Base-by-base conservation (phyloP, 805 yeast genomes). In the Nakazawaea pomicola region DNA sequence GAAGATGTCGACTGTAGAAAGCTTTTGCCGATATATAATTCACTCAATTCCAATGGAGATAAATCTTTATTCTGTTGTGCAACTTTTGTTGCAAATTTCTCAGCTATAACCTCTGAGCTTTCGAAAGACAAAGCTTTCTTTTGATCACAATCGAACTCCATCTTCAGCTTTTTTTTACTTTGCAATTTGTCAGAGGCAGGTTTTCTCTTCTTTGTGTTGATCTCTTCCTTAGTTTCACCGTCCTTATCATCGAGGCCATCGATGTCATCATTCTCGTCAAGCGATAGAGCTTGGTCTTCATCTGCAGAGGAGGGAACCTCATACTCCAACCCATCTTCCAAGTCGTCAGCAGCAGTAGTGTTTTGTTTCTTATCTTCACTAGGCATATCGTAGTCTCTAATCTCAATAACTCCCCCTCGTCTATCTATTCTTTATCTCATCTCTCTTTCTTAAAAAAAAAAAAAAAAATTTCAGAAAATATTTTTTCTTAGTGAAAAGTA, bases 251-350 rank as follows among this genome's bases (percentile, higher is more conserved):
- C 47, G 28, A n/a, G n/a, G n/a, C n/a, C n/a, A n/a, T n/a, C n/a
- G n/a, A n/a, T n/a, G n/a, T 46, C 50, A 30, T 46, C 57, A n/a
- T 43, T 55, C 18, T 46, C 53, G 10, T 50, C 63, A 10, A 58
- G 57, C 23, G 60, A 66, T 31, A 58, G 62, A 24, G 58, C 64
- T 14, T 62, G 76, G 29, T 60, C 64, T 14, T 54, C 70, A 3
- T 56, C 58, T 10, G 51, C 60, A n/a, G 61, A 55, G 21, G 62
- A 50, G 29, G 72, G 75, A 18, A 74, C 65, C 4, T 67, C 71
- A 54, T 83, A 84, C 3, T 70, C 83, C 37, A 87, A 64, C 2
- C 88, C 91, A 55, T 86, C 95, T 38, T 85, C 90, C 44, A 87
- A 65, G 46, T 83, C 95, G 58, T 88, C 95, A 12, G 72, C 83